Conservation (phyloP, 345 rosid genomes). For the Alliaria petiolata region DNA sequence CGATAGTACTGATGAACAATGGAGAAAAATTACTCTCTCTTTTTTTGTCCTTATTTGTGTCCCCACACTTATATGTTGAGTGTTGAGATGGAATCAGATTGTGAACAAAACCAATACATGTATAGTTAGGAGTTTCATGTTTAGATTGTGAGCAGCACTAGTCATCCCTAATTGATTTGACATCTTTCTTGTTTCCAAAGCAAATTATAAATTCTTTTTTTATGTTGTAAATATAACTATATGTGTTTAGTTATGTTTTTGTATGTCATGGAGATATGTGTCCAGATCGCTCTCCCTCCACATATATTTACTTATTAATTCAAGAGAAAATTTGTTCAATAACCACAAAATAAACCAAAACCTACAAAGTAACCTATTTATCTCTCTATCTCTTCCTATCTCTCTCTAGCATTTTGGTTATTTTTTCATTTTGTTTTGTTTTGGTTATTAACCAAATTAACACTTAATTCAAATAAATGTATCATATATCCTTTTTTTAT, state of each 20-base stretch:
- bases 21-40: neutral
- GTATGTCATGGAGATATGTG: no score
- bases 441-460: no score
- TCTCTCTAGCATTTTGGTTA: no score
- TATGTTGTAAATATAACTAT: neutral
- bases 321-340: neutral
- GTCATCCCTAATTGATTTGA: neutral
- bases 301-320: neutral
- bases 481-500: neutral
- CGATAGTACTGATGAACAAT: slow-evolving; percentile 2
- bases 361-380: no score
- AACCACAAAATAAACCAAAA: neutral
- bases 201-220: neutral
- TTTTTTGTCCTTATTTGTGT: neutral
- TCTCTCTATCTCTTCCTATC: no score
- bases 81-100: no score
- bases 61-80: neutral
- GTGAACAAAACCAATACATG: no score
- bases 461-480: neutral
- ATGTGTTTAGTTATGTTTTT: neutral
- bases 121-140: neutral
- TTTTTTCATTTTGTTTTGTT: no score
- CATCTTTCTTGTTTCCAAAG: neutral
- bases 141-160: neutral
- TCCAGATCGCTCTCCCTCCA: neutral